Evolutionary conservation across 2,329 filamentous ascomycete species (phyloP).

Genomic region (Metarhizium sp.): DNA sequence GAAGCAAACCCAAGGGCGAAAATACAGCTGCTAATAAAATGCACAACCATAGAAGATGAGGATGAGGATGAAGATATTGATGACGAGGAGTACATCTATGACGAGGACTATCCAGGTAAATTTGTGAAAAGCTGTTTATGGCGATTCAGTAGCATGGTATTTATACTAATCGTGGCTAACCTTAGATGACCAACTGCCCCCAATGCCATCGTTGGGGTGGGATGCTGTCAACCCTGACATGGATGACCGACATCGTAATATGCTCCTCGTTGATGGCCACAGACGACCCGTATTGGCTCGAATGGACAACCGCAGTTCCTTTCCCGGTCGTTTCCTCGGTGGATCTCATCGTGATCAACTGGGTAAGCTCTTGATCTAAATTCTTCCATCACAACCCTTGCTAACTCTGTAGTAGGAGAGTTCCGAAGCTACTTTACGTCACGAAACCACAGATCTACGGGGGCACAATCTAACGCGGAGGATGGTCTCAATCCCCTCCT

Average conservation of each 20-base stretch:
- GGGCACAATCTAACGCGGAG: conserved; percentile 51
- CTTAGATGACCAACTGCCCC: conserved; percentile 16
- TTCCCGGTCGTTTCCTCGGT: conserved; percentile 48
- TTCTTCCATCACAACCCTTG: neutral
- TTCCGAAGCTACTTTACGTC: conserved; percentile 38
- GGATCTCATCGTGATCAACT: conserved; percentile 42
- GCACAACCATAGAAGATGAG: conserved; percentile 29
- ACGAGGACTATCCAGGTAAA: conserved; percentile 49
- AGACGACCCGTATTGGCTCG: conserved; percentile 23
- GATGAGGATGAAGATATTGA: conserved; percentile 64
- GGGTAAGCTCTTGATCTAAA: conserved; percentile 25
- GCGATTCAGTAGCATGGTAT: neutral
- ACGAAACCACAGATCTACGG: conserved; percentile 43
- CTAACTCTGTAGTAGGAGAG: conserved; percentile 19
- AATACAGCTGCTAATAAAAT: neutral
- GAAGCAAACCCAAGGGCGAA: too few species aligned
- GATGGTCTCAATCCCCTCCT: conserved; percentile 84
- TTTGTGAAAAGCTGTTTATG: conserved; percentile 8
- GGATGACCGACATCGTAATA: conserved; percentile 37
- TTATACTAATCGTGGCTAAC: neutral
- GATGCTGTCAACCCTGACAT: conserved; percentile 44
- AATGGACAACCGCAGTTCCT: conserved; percentile 43
- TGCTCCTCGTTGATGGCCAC: conserved; percentile 40
- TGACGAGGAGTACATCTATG: conserved; percentile 56
- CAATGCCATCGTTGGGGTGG: conserved; percentile 46